phyloP scores from a whole-genome alignment of 345 rosid species.

The Gossypium raimondii region DNA sequence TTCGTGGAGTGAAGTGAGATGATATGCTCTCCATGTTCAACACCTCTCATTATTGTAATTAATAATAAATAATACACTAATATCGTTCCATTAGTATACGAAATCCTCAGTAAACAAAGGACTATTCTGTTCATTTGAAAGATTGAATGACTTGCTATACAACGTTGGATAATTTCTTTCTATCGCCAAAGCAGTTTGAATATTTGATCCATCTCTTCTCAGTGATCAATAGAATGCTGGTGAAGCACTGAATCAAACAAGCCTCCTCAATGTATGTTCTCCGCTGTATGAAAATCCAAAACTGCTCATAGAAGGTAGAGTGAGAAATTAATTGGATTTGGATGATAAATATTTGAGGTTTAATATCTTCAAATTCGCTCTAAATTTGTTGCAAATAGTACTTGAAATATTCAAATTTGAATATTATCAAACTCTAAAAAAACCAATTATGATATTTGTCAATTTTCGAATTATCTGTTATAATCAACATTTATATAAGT shows the following conservation, averaged over 20 bases:
- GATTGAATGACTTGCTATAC: background rate
- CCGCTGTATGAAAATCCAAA: background rate
- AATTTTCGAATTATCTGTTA: no score
- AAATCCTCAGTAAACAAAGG: background rate
- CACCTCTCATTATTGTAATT: conserved; percentile 27
- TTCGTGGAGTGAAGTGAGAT: background rate
- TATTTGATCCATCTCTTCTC: background rate
- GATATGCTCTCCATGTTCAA: conserved; percentile 9
- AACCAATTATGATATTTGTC: no score
- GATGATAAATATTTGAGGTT: no score
- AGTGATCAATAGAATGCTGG: background rate
- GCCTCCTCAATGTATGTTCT: background rate
- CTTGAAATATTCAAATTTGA: no score
- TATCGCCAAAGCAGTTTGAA: background rate
- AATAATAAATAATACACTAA: background rate
- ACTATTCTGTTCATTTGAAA: background rate
- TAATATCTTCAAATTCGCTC: no score
- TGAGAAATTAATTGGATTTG: background rate
- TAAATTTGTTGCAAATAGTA: no score
- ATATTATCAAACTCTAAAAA: no score
- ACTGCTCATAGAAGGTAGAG: background rate
- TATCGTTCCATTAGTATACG: background rate
- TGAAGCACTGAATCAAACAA: background rate
- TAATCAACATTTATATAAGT: no score
- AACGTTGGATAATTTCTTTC: background rate